Evolutionary conservation across 495 filamentous ascomycete species (phyloP).

Genomic region (Venustampulla echinocandica): DNA sequence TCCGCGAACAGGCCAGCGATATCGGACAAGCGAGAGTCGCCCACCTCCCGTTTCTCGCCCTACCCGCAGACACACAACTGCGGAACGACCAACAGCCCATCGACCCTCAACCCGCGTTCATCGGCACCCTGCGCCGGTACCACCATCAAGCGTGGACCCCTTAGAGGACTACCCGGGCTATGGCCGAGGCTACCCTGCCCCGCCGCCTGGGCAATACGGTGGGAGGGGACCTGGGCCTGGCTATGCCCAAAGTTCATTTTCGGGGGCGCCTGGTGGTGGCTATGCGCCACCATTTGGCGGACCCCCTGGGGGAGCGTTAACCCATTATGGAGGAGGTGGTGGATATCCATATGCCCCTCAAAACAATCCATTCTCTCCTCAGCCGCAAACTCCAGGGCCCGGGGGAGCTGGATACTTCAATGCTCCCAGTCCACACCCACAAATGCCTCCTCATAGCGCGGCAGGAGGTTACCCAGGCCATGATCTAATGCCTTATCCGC

Average conservation of each 20-base stretch:
- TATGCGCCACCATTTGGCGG: constrained; percentile 27
- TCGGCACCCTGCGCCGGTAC: constrained; percentile 23
- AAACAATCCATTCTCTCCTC: constrained; percentile 27
- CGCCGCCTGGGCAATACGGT: constrained; percentile 28
- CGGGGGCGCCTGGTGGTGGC: constrained; percentile 26
- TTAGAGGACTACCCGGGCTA: constrained; percentile 30
- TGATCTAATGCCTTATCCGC: constrained; percentile 42
- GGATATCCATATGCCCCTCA: constrained; percentile 27
- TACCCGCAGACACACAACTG: constrained; percentile 27
- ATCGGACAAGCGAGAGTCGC: constrained; percentile 24
- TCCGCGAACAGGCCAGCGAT: constrained; percentile 11
- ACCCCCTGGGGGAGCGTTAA: constrained; percentile 19
- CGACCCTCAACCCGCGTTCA: constrained; percentile 31
- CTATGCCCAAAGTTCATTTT: constrained; percentile 37
- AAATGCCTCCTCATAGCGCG: constrained; percentile 16
- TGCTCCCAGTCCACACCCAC: constrained; percentile 10
- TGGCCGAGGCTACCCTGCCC: constrained; percentile 20
- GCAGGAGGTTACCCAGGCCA: constrained; percentile 32
- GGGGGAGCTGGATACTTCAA: constrained; percentile 21
- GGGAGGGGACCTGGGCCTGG: constrained; percentile 27
- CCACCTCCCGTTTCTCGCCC: constrained; percentile 37
- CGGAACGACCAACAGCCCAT: constrained; percentile 32
- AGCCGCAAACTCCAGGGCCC: constrained; percentile 11
- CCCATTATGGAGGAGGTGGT: constrained; percentile 26
- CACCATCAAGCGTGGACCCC: constrained; percentile 41